Percentiles rank a stretch among this genome's conserved stretches.
Conservation (phyloP, 169 alveolate genomes). For the Cyclospora cayetanensis region DNA sequence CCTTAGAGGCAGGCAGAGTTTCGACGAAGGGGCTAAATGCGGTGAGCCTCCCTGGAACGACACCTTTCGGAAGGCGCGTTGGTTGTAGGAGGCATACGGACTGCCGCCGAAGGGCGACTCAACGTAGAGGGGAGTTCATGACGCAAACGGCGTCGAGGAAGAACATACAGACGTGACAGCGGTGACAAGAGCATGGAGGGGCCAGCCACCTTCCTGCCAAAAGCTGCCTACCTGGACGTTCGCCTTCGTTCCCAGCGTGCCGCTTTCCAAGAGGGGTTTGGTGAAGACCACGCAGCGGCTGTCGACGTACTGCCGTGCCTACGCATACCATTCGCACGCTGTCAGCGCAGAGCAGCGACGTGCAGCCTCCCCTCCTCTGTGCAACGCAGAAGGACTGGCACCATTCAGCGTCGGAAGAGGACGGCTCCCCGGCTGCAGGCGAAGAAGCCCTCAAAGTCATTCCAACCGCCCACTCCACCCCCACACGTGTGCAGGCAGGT, state of each 20-base stretch:
- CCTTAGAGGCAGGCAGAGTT: no score
- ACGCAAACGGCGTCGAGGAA: no score
- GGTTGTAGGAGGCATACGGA: neutral
- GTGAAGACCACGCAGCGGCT: conserved; percentile 97
- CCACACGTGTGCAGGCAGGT: no score
- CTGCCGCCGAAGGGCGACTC: neutral
- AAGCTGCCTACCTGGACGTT: conserved; percentile 78
- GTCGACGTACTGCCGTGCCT: conserved; percentile 98
- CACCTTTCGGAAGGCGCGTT: neutral
- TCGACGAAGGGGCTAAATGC: no score
- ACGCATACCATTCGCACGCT: conserved; percentile 59
- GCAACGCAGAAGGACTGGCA: neutral
- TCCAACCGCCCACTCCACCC: neutral
- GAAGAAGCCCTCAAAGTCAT: neutral
- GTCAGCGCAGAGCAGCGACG: neutral
- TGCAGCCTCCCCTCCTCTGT: neutral
- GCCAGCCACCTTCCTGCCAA: neutral
- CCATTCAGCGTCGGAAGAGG: neutral
- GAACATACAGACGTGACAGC: neutral
- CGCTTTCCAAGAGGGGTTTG: conserved; percentile 97
- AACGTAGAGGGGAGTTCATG: neutral
- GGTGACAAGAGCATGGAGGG: neutral
- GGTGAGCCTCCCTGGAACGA: no score
- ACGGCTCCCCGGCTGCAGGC: neutral
- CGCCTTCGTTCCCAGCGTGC: conserved; percentile 99